phyloP scores from a whole-genome alignment of 805 yeast species.

The Pichia californica region DNA sequence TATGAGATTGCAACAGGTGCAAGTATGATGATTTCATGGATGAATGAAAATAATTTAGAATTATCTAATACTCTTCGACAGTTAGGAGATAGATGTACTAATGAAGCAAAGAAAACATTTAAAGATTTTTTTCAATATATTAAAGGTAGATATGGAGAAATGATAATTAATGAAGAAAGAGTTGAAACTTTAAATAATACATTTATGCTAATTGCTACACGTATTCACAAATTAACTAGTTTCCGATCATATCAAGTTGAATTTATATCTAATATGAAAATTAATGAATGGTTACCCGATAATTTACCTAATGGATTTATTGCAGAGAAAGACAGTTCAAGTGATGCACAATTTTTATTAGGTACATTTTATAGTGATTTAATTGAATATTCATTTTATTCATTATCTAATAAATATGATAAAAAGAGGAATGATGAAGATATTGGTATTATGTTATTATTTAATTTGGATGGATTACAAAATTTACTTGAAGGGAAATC shows the following conservation, averaged over 20 bases:
- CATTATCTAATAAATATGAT: conserved; percentile 56
- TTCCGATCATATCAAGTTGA: conserved; percentile 45
- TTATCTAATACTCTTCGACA: conserved; percentile 12
- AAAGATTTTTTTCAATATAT: conserved; percentile 48
- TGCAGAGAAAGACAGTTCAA: conserved; percentile 32
- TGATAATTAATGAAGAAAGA: conserved; percentile 53
- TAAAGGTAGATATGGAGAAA: conserved; percentile 37
- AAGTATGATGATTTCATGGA: conserved; percentile 5
- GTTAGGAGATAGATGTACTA: neutral
- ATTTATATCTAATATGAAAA: conserved; percentile 44
- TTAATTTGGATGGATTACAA: conserved; percentile 69
- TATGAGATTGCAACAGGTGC: conserved; percentile 42
- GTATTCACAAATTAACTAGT: conserved; percentile 58
- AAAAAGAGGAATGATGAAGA: conserved; percentile 36
- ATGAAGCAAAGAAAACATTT: conserved; percentile 31
- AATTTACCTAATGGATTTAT: conserved; percentile 53
- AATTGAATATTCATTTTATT: conserved; percentile 63
- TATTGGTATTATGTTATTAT: conserved; percentile 65
- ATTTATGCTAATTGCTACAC: conserved; percentile 62
- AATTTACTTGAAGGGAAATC: conserved; percentile 54
- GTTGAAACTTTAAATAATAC: conserved; percentile 23
- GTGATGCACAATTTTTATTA: conserved; percentile 45
- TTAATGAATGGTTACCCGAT: conserved; percentile 70
- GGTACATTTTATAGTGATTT: conserved; percentile 70
- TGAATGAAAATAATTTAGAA: conserved; percentile 12